These are phyloP conservation scores for Penicillium sp. DNA, from an alignment of 2,329 filamentous ascomycete genomes.

Conservation along the genomic window DNA sequence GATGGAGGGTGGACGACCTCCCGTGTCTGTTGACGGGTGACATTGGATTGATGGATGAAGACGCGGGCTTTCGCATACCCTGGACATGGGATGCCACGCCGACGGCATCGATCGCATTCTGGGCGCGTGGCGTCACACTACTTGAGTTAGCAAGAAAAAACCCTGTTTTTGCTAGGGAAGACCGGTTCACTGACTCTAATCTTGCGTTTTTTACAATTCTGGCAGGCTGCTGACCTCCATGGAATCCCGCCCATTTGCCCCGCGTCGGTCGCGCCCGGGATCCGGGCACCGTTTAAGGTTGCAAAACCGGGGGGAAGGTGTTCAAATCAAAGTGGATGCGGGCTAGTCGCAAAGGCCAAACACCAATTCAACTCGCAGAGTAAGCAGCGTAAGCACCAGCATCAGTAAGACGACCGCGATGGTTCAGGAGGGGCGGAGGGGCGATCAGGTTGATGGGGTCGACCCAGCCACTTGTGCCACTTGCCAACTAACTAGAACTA, in stretches of 20 bases:
- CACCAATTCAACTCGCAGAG: background rate
- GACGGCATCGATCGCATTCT: conserved; percentile 10
- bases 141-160: background rate
- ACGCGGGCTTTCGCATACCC: conserved; percentile 10
- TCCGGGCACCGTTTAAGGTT: background rate
- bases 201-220: conserved; percentile 4
- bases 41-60: conserved; percentile 8
- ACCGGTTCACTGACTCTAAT: background rate
- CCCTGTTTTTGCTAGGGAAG: background rate
- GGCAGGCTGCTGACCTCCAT: conserved; percentile 1
- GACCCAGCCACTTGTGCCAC: too few relatives aligned
- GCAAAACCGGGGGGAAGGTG: background rate
- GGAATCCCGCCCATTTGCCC: conserved; percentile 2
- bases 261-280: background rate
- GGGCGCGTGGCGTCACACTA: conserved; percentile 2
- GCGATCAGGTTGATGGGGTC: background rate
- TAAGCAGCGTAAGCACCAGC: background rate
- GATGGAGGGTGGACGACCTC: background rate
- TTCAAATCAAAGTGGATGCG: background rate
- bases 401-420: background rate
- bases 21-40: background rate
- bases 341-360: background rate
- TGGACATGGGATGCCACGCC: conserved; percentile 9
- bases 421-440: background rate
- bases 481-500: too few relatives aligned